A percentile compares a stretch with the other conserved stretches of the same genome.
These are phyloP conservation scores for Hypocrella siamensis DNA, from an alignment of 2,329 filamentous ascomycete genomes.

Conservation along the genomic window DNA sequence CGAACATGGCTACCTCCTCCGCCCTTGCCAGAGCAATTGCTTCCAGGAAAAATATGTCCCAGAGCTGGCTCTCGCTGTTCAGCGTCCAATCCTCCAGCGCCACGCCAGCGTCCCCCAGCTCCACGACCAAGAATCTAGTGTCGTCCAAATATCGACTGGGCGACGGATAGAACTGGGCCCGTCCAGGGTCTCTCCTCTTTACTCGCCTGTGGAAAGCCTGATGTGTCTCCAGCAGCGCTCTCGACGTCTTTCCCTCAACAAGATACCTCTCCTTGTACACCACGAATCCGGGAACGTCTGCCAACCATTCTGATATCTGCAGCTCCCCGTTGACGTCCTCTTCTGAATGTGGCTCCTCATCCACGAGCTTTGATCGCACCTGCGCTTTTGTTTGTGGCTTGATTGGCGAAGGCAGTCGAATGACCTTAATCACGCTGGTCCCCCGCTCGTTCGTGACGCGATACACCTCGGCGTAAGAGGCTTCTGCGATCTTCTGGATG, in stretches of 20 bases:
- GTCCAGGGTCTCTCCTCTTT: constrained; percentile 38
- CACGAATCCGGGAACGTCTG: constrained; percentile 49
- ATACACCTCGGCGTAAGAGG: constrained; percentile 52
- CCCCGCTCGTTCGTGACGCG: constrained; percentile 42
- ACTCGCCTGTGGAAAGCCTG: constrained; percentile 37
- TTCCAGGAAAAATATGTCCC: constrained; percentile 47
- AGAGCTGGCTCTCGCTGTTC: constrained; percentile 32
- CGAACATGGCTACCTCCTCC: constrained; percentile 41
- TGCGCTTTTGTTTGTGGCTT: constrained; percentile 42
- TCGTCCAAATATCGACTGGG: constrained; percentile 42
- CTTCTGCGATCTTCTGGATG: constrained; percentile 50
- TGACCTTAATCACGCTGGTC: constrained; percentile 50
- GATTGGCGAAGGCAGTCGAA: constrained; percentile 42
- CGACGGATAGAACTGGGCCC: constrained; percentile 45
- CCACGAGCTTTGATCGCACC: constrained; percentile 35
- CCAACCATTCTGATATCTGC: constrained; percentile 46
- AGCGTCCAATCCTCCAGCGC: constrained; percentile 44
- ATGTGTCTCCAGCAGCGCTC: constrained; percentile 41
- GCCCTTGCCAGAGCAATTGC: constrained; percentile 44
- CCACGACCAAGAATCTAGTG: constrained; percentile 44
- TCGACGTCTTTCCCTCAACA: constrained; percentile 38
- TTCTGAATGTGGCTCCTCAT: constrained; percentile 41
- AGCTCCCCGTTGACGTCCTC: constrained; percentile 42
- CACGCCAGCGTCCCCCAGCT: constrained; percentile 45
- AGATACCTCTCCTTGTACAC: constrained; percentile 50